Conservation (phyloP, 2,329 filamentous ascomycete species). For the Scorias spongiosa region DNA sequence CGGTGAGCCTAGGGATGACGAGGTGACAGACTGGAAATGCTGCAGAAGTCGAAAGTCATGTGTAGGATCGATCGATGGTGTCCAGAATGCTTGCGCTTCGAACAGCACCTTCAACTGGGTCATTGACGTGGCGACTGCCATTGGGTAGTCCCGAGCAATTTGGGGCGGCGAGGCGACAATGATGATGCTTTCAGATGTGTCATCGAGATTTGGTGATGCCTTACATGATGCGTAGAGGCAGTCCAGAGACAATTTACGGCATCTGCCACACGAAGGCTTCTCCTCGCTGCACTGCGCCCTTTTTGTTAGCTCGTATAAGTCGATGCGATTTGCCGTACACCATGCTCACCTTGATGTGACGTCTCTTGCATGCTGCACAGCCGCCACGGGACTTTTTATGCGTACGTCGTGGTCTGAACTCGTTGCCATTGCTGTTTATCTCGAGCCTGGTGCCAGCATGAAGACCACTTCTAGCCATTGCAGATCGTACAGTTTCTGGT, state of each 20-base stretch:
- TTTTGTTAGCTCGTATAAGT: background rate
- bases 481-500: too few species aligned
- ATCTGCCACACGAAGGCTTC: conserved; percentile 5
- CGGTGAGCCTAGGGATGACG: conserved; percentile 5
- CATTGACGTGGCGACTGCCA: conserved; percentile 4
- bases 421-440: background rate
- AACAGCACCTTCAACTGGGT: conserved; percentile 4
- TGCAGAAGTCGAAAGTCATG: conserved; percentile 4
- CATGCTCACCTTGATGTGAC: conserved; percentile 6
- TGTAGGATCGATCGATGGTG: background rate
- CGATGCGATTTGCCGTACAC: background rate
- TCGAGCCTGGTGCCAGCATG: background rate
- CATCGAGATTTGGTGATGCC: background rate
- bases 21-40: conserved; percentile 9
- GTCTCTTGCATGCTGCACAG: conserved; percentile 6
- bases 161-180: background rate
- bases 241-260: conserved; percentile 1
- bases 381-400: conserved; percentile 6
- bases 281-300: conserved; percentile 5
- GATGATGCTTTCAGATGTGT: background rate
- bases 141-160: conserved; percentile 2
- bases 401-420: conserved; percentile 1
- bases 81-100: background rate
- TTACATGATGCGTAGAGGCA: conserved; percentile 3
- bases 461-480: too few species aligned